phyloP scores from a whole-genome alignment of 2,329 filamentous ascomycete genomes.

The Fusarium nisikadoi region DNA sequence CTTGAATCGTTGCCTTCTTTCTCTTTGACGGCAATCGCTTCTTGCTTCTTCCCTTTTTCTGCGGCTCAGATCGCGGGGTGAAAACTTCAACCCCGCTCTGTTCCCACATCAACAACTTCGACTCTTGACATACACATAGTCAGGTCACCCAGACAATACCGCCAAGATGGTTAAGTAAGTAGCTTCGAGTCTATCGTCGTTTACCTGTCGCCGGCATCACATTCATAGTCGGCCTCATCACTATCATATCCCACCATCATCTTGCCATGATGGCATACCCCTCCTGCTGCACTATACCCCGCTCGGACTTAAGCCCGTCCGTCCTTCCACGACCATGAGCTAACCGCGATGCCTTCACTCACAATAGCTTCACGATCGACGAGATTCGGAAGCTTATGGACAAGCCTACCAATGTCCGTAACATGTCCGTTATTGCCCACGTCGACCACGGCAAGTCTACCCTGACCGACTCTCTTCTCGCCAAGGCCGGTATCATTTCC shows the following conservation, averaged over 20 bases:
- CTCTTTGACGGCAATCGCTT: constrained; percentile 42
- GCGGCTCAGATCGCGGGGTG: constrained; percentile 52
- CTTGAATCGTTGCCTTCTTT: constrained; percentile 45
- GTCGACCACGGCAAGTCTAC: constrained; percentile 99
- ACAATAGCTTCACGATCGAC: constrained; percentile 93
- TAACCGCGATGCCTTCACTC: constrained; percentile 59
- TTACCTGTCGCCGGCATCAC: not conserved
- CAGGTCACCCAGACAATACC: constrained; percentile 70
- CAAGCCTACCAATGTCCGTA: constrained; percentile 81
- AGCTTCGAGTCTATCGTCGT: constrained; percentile 8
- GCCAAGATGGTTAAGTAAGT: constrained; percentile 99
- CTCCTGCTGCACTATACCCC: constrained; percentile 43
- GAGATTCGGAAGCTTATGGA: constrained; percentile 85
- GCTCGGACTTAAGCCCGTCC: constrained; percentile 54
- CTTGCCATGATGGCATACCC: not conserved
- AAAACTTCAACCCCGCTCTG: constrained; percentile 60
- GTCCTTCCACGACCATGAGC: constrained; percentile 46
- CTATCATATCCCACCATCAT: not conserved
- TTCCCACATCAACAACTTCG: constrained; percentile 50
- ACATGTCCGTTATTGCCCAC: constrained; percentile 99
- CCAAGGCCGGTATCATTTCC: constrained; percentile 99
- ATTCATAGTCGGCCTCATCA: constrained; percentile 8
- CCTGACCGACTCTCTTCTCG: constrained; percentile 98
- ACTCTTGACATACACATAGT: constrained; percentile 50
- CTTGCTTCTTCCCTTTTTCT: constrained; percentile 40